These are phyloP conservation scores for Exophiala mesophila DNA, from an alignment of 2,329 filamentous ascomycete genomes.

Conservation along the genomic window DNA sequence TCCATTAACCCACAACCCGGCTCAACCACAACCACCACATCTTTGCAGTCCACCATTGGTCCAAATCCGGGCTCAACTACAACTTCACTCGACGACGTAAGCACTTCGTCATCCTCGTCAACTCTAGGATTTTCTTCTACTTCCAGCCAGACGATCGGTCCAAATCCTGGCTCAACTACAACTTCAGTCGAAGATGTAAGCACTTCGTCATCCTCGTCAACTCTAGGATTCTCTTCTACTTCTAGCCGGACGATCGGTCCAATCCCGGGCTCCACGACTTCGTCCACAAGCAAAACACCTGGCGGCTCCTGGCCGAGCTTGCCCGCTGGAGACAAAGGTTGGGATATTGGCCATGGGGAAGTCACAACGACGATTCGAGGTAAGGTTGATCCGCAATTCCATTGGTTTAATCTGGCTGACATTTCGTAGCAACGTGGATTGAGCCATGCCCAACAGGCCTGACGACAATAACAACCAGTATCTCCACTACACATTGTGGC, in stretches of 20 bases:
- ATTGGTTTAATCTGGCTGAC: neutral
- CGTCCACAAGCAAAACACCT: neutral
- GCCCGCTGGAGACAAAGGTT: neutral
- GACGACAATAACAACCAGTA: constrained; percentile 4
- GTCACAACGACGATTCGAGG: constrained; percentile 3
- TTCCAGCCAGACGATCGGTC: neutral
- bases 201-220: neutral
- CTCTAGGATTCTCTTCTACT: neutral
- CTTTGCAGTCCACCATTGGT: neutral
- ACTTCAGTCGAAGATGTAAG: neutral
- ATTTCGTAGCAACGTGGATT: constrained; percentile 4
- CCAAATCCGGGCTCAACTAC: neutral
- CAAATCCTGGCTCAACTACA: neutral
- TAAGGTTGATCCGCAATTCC: neutral
- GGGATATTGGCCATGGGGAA: neutral
- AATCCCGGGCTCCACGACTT: neutral
- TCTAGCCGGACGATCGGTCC: neutral
- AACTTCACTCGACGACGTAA: neutral
- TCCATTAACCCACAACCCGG: no score
- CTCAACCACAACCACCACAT: neutral
- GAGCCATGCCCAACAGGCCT: constrained; percentile 7
- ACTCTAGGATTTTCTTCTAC: neutral
- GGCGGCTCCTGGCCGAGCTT: neutral
- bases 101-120: neutral
- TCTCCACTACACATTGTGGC: constrained; percentile 3